These are phyloP conservation scores for Karstenula rhodostoma DNA, from an alignment of 2,329 filamentous ascomycete genomes.

Conservation along the genomic window DNA sequence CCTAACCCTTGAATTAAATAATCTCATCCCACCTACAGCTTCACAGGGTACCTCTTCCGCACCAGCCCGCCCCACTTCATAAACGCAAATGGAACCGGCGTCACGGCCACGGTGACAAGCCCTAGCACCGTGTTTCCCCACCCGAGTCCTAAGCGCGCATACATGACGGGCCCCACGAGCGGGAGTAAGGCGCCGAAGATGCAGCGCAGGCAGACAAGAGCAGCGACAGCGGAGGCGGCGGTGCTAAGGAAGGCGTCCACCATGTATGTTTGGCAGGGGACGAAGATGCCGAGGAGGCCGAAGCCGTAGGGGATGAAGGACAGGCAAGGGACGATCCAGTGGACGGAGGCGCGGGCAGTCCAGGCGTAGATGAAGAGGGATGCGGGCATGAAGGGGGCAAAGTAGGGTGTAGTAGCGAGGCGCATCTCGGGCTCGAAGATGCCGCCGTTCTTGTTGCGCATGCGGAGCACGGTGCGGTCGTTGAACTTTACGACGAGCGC, in stretches of 20 bases:
- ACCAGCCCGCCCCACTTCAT: constrained; percentile 54
- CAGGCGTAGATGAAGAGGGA: constrained; percentile 33
- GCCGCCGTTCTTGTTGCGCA: constrained; percentile 26
- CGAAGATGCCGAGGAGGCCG: constrained; percentile 29
- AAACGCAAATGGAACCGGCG: constrained; percentile 51
- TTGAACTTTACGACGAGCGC: constrained; percentile 23
- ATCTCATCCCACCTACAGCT: constrained; percentile 12
- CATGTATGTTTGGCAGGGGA: constrained; percentile 63
- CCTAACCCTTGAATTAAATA: not conserved
- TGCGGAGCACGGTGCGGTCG: constrained; percentile 24
- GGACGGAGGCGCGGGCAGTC: constrained; percentile 24
- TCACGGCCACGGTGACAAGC: constrained; percentile 55
- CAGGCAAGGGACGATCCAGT: constrained; percentile 34
- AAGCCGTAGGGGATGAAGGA: constrained; percentile 29
- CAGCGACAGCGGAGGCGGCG: constrained; percentile 64
- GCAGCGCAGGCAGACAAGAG: constrained; percentile 50
- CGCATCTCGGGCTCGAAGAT: constrained; percentile 42
- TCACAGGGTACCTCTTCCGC: constrained; percentile 37
- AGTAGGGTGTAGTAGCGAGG: constrained; percentile 55
- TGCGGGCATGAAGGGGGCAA: constrained; percentile 41
- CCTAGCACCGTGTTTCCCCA: constrained; percentile 64
- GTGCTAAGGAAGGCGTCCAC: constrained; percentile 64
- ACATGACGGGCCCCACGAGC: constrained; percentile 64
- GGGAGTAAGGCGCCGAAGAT: constrained; percentile 63
- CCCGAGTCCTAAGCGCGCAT: constrained; percentile 62